These are phyloP conservation scores for Pythium utonaiense DNA, from an alignment of 352 stramenopile species.

Conservation along the genomic window DNA sequence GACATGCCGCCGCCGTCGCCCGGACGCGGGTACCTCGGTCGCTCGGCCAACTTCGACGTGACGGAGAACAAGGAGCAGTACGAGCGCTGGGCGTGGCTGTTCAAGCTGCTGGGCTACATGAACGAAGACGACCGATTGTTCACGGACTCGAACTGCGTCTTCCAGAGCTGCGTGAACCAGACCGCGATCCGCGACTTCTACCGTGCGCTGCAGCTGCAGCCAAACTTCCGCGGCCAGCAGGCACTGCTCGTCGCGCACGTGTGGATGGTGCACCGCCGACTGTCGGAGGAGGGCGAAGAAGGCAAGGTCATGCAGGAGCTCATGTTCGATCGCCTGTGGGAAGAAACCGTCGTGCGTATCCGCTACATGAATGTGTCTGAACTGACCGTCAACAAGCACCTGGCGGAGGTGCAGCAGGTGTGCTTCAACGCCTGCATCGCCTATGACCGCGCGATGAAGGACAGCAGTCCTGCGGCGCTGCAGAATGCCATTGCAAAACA, in stretches of 20 bases:
- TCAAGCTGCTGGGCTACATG: conserved; percentile 83
- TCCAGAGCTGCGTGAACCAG: conserved; percentile 85
- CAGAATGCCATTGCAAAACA: conserved; percentile 68
- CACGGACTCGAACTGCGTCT: conserved; percentile 64
- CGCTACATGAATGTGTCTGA: conserved; percentile 91
- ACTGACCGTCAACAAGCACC: conserved; percentile 95
- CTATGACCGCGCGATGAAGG: conserved; percentile 90
- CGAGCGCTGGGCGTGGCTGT: conserved; percentile 78
- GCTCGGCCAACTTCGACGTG: conserved; percentile 81
- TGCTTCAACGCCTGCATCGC: conserved; percentile 94
- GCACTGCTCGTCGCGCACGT: conserved; percentile 93
- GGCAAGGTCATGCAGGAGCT: conserved; percentile 91
- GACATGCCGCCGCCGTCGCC: conserved; percentile 80
- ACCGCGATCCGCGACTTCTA: conserved; percentile 74
- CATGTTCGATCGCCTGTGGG: conserved; percentile 96
- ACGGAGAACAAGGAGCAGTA: conserved; percentile 55
- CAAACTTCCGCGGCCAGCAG: conserved; percentile 92
- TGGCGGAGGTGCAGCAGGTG: conserved; percentile 94
- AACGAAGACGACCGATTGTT: conserved; percentile 83
- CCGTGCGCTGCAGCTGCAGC: conserved; percentile 50
- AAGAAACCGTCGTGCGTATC: conserved; percentile 93
- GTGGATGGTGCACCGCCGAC: conserved; percentile 94
- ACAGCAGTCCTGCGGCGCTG: conserved; percentile 38
- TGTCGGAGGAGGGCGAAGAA: conserved; percentile 77
- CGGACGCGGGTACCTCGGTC: conserved; percentile 59